Evolutionary conservation across 345 rosid genomes (phyloP).

Genomic region (Kernera saxatilis): DNA sequence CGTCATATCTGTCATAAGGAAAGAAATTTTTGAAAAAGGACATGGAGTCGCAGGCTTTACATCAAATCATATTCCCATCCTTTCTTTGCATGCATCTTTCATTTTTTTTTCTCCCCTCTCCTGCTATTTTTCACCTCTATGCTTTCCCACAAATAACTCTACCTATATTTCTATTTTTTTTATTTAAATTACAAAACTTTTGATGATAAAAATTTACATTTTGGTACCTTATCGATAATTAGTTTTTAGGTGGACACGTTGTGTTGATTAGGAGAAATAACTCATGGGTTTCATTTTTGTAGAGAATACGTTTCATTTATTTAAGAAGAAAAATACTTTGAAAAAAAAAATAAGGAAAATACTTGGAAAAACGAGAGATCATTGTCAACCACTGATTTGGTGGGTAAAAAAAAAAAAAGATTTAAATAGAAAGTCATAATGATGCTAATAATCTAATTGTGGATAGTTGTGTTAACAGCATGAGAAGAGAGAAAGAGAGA

Average conservation of each 20-base stretch:
- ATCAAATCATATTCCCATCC: conserved; percentile 34
- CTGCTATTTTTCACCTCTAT: conserved; percentile 20
- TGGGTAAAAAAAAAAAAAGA: not conserved
- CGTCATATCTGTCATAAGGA: conserved; percentile 24
- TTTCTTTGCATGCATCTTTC: conserved; percentile 29
- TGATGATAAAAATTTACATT: not conserved
- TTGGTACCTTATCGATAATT: not conserved
- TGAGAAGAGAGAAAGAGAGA: not conserved
- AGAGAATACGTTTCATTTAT: not conserved
- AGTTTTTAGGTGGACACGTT: not conserved
- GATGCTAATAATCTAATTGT: conserved; percentile 11
- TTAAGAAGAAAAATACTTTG: not conserved
- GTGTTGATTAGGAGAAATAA: not conserved
- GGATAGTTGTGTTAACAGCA: not conserved
- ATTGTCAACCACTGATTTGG: conserved; percentile 6
- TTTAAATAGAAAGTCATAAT: not conserved
- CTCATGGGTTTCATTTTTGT: not conserved
- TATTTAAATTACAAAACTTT: not conserved
- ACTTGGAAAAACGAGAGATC: not conserved
- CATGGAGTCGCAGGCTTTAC: conserved; percentile 25
- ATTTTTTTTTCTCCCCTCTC: not conserved
- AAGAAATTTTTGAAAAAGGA: not conserved
- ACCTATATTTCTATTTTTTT: not conserved
- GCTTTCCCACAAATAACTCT: conserved; percentile 9
- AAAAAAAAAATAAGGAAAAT: not conserved